These are phyloP conservation scores for Heracleum sosnowskyi DNA, from an alignment of 129 eudicot species.

Conservation along the genomic window DNA sequence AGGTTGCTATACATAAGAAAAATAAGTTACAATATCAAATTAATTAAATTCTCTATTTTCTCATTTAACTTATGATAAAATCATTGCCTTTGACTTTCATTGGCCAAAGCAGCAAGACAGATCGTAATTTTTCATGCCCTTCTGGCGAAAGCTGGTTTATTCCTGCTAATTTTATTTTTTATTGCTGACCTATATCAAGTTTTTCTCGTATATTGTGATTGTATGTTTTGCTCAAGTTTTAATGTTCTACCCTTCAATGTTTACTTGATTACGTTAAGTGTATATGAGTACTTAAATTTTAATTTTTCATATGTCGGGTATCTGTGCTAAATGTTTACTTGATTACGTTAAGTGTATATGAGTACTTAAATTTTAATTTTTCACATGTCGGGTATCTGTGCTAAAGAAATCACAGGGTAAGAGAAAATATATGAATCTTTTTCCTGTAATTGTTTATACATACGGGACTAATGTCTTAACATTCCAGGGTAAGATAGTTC, in stretches of 20 bases:
- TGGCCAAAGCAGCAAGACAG: background rate
- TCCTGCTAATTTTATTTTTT: background rate
- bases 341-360: background rate
- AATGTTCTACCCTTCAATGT: background rate
- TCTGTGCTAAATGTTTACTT: background rate
- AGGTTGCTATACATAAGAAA: background rate
- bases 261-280: background rate
- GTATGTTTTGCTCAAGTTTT: background rate
- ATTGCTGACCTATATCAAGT: background rate
- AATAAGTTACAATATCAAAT: background rate
- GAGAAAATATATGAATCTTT: background rate
- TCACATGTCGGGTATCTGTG: too few species aligned
- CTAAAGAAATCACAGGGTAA: background rate
- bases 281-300: background rate
- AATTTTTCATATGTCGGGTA: background rate
- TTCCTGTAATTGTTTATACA: background rate
- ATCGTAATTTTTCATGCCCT: background rate
- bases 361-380: background rate
- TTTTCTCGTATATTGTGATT: background rate
- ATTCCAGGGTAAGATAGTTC: constrained; percentile 81
- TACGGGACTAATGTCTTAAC: background rate
- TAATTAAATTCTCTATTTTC: too few species aligned
- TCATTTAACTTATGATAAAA: too few species aligned
- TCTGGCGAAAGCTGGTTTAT: background rate
- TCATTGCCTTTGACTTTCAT: background rate